Evolutionary conservation across 2,329 filamentous ascomycete genomes (phyloP).

Genomic region (Lachnellula arida): DNA sequence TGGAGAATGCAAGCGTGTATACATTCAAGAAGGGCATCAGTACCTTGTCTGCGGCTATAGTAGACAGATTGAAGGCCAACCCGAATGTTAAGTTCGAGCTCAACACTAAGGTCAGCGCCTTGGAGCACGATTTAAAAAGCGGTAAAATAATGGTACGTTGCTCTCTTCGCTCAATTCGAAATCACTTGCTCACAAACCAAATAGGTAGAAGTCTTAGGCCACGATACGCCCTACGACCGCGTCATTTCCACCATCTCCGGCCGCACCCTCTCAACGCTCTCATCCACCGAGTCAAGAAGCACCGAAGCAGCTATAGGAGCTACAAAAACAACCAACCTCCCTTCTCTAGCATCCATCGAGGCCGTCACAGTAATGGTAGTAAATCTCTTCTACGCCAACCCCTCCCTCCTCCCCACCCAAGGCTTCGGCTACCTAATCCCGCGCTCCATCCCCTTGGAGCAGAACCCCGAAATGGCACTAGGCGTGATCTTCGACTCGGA

Average conservation of each 20-base stretch:
- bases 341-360: constrained; percentile 48
- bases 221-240: constrained; percentile 42
- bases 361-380: constrained; percentile 86
- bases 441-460: constrained; percentile 59
- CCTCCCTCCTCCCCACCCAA: constrained; percentile 54
- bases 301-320: neutral
- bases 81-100: constrained; percentile 57
- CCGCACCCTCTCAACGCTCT: constrained; percentile 18
- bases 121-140: constrained; percentile 38
- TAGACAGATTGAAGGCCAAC: constrained; percentile 42
- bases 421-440: constrained; percentile 95
- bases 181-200: constrained; percentile 21
- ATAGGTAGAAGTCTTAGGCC: constrained; percentile 27
- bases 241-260: constrained; percentile 58
- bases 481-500: constrained; percentile 86
- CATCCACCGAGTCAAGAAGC: constrained; percentile 1
- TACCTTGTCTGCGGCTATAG: constrained; percentile 53
- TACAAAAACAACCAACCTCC: constrained; percentile 32
- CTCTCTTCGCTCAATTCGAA: constrained; percentile 5
- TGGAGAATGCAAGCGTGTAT: constrained; percentile 35
- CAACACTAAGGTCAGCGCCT: constrained; percentile 41
- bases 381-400: constrained; percentile 75
- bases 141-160: constrained; percentile 41
- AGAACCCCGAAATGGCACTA: constrained; percentile 78
- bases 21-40: constrained; percentile 57